Evolutionary conservation across 1,284 basidiomycete species (phyloP).

Genomic region (Papiliotrema fonsecae): DNA sequence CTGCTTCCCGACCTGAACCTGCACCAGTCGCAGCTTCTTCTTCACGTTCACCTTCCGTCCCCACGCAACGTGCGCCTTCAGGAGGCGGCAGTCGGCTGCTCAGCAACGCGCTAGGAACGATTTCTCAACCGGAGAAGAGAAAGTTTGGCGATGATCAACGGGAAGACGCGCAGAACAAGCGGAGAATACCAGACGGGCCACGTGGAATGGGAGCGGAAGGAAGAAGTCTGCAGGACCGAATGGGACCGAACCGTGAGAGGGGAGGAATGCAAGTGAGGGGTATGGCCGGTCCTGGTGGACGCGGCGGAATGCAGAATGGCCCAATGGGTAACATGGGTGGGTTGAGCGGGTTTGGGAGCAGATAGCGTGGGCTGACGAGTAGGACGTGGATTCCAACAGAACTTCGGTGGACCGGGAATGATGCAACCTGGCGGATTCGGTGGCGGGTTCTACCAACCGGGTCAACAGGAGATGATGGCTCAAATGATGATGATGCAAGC

Average conservation of each 20-base stretch:
- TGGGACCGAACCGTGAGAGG: slow-evolving; percentile 7
- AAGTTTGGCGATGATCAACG: slow-evolving; percentile 9
- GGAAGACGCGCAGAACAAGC: slow-evolving; percentile 12
- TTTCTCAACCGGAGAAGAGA: slow-evolving; percentile 11
- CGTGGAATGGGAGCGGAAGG: slow-evolving; percentile 14
- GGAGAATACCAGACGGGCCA: slow-evolving; percentile 15
- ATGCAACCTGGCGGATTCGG: slow-evolving; percentile 20
- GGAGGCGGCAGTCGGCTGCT: background rate
- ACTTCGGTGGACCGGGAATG: slow-evolving; percentile 1
- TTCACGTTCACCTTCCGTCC: background rate
- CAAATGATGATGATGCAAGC: slow-evolving; percentile 51
- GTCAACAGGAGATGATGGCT: slow-evolving; percentile 48
- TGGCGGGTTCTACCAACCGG: slow-evolving; percentile 26
- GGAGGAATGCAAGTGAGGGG: slow-evolving; percentile 16
- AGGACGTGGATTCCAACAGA: no score
- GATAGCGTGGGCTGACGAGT: no score
- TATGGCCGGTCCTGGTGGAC: slow-evolving; percentile 11
- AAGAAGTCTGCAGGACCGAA: slow-evolving; percentile 16
- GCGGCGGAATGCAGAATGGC: no score
- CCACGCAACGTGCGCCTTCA: background rate
- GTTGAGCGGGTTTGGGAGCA: slow-evolving; percentile 2
- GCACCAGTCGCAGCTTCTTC: slow-evolving; percentile 7
- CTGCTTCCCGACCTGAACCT: slow-evolving; percentile 1
- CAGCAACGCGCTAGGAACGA: background rate
- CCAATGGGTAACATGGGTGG: no score